Percentiles rank a stretch among this genome's conserved stretches.
Conservation (phyloP, 345 rosid genomes). For the Orychophragmus violaceus region DNA sequence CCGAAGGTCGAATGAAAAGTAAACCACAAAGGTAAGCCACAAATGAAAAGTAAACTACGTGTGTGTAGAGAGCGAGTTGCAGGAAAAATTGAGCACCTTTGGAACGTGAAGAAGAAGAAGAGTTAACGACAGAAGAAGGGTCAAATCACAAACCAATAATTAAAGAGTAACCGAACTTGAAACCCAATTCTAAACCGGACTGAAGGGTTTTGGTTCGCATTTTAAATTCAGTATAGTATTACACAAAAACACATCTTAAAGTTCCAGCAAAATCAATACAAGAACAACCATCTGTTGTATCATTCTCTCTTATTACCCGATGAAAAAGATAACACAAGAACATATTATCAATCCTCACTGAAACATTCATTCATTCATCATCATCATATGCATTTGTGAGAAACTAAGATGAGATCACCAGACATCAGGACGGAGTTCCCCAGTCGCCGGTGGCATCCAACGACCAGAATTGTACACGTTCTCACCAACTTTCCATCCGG, state of each 20-base stretch:
- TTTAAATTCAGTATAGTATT: not conserved
- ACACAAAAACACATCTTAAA: not conserved
- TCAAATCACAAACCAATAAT: constrained; percentile 1
- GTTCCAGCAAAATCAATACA: constrained; percentile 13
- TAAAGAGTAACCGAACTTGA: not conserved
- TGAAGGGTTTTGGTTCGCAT: not conserved
- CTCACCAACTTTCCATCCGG: constrained; percentile 99
- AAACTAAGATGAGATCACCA: constrained; percentile 50
- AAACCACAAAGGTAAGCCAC: too few relatives aligned
- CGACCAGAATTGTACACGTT: constrained; percentile 87
- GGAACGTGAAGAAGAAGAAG: constrained; percentile 39
- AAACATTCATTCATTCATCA: constrained; percentile 22
- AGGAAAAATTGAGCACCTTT: constrained; percentile 35
- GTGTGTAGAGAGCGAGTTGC: too few relatives aligned
- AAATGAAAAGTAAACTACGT: too few relatives aligned
- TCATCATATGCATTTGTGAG: constrained; percentile 13
- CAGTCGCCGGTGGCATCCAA: constrained; percentile 99
- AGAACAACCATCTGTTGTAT: constrained; percentile 11
- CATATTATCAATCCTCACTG: not conserved
- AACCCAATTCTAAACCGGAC: not conserved
- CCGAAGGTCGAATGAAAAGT: not conserved
- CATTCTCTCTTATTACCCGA: constrained; percentile 17
- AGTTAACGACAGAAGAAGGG: constrained; percentile 25
- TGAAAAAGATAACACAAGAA: constrained; percentile 7
- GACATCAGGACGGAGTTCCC: constrained; percentile 96